A percentile compares a stretch with the other conserved stretches of the same genome.
Conservation (phyloP, 2,329 filamentous ascomycete genomes). For the Neonectria coccinea region DNA sequence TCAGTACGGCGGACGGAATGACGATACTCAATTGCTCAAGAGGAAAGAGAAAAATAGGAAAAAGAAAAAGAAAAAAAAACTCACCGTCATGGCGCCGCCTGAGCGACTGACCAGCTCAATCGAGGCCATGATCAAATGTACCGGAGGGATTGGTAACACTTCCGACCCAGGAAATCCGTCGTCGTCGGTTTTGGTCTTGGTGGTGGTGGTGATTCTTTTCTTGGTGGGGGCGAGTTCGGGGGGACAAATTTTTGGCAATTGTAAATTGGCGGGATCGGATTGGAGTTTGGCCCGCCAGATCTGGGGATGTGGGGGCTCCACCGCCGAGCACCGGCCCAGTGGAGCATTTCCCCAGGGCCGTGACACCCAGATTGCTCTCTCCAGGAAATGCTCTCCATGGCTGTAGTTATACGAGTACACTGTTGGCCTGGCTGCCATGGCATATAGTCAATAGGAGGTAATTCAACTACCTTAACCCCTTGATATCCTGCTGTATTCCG, state of each 20-base stretch:
- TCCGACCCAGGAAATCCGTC: background rate
- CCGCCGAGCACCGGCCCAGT: slow-evolving; percentile 40
- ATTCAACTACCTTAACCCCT: no score
- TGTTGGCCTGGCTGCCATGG: no score
- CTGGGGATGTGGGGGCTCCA: slow-evolving; percentile 43
- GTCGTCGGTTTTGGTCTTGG: slow-evolving; percentile 16
- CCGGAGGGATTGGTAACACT: slow-evolving; percentile 25
- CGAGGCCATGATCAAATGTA: slow-evolving; percentile 58
- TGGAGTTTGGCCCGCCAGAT: slow-evolving; percentile 45
- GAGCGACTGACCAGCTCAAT: slow-evolving; percentile 63
- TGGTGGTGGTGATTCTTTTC: slow-evolving; percentile 26
- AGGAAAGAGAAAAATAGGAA: background rate
- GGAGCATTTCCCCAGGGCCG: background rate
- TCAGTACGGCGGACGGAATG: slow-evolving; percentile 9
- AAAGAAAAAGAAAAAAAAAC: slow-evolving; percentile 4
- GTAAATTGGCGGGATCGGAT: slow-evolving; percentile 52
- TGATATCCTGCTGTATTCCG: background rate
- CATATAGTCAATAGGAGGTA: no score
- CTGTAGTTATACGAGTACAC: no score
- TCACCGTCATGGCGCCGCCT: slow-evolving; percentile 61
- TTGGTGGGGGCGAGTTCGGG: slow-evolving; percentile 47
- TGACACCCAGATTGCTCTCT: background rate
- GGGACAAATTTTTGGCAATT: slow-evolving; percentile 48
- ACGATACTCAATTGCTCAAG: background rate
- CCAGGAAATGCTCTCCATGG: no score